Evolutionary conservation across 805 yeast genomes (phyloP), one percentile per base, ranked within the genome.

Genomic region (Wickerhamiella sorbophila): DNA sequence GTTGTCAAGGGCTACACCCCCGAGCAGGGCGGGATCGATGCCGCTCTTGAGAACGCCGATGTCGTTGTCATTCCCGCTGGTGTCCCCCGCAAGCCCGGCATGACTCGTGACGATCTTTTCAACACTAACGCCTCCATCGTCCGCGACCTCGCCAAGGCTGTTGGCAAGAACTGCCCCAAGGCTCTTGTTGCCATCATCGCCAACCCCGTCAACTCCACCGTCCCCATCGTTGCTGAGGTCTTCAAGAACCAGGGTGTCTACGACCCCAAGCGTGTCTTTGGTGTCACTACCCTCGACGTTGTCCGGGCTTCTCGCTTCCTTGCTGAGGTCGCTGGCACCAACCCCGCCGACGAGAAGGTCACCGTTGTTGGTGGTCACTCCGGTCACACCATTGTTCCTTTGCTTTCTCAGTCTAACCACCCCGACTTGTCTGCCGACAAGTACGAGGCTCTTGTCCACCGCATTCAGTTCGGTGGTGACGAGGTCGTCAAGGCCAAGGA

Each of bases 401-500:
- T 86, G 51, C 74, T 79, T 59, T 72, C 86, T 20, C 55, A 52
- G 44, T 36, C 54, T 21, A 51, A 58, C 36, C 39, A 48, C 37
- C 66, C 67, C 40, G 41, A 48, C 42, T 47, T 63, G 55, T 44
- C 57, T 57, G 52, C 56, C 54, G 55, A 66, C 59, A 42, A 57
- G 56, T 61, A 57, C 52, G 59, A 57, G 54, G 49, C 49, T 31
- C 72, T 87, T 53, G 74, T 85, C 55, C 71, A 84, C 71, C 76
- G 97, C 65, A 87, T 87, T 52, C 96, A 87, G 67, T 86, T 80
- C 54, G 94, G 94, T 48, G 97, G 97, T 59, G 97, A 87, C 60
- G 96, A 88, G 64, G 94, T 87, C 38, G 97, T 87, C 49, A 70
- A 81, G 66, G 96, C 96, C 43, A 87, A 87, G 69, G 79, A 83